Base-by-base conservation (phyloP, 2,329 filamentous ascomycete species). In the Diaporthe sp. region DNA sequence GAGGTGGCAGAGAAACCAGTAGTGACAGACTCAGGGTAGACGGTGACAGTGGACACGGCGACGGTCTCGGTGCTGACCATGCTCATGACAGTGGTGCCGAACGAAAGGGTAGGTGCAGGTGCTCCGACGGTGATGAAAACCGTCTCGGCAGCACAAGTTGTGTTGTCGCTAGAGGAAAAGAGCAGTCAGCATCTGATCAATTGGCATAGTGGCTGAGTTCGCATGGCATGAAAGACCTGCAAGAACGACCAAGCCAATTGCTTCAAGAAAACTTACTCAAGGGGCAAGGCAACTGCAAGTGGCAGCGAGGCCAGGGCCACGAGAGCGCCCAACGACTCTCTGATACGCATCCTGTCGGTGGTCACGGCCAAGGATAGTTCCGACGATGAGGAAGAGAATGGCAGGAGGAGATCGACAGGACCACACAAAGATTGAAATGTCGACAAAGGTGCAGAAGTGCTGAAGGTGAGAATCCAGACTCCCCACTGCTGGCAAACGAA, bases 121-220 rank as follows among this genome's bases (percentile, higher is more conserved):
- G 78, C 80, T 19, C 85, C 83, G 68, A 89, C 82, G 46, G 88
- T 89, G 77, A 90, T 81, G 78, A 88, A 87, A 76, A 89, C 84
- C 53, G 88, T 89, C 49, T 83, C 84, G 49, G 83, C 79, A 55
- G 84, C 81, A 78, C 88, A 89, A 34, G 84, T 87, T 65, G 82
- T 79, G 55, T 78, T 76, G 58, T 55, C 73, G n/a, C 71, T 73
- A 51, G 34, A 51, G 57, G 22, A 34, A 17, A 25, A 25, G 8
- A 12, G 28, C 12, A 19, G 58, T 76, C 57, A 76, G 75, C 28
- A 46, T 61, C 19, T 72, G 53, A 49, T 44, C 67, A 51, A 77
- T 58, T 70, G 79, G 46, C 78, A 77, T 72, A 73, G 60, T 58
- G 61, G 65, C 60, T 72, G 73, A 60, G 9, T 73, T 60, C 70